Base-by-base conservation (phyloP, 2,329 filamentous ascomycete species). In the Exophiala sp. region DNA sequence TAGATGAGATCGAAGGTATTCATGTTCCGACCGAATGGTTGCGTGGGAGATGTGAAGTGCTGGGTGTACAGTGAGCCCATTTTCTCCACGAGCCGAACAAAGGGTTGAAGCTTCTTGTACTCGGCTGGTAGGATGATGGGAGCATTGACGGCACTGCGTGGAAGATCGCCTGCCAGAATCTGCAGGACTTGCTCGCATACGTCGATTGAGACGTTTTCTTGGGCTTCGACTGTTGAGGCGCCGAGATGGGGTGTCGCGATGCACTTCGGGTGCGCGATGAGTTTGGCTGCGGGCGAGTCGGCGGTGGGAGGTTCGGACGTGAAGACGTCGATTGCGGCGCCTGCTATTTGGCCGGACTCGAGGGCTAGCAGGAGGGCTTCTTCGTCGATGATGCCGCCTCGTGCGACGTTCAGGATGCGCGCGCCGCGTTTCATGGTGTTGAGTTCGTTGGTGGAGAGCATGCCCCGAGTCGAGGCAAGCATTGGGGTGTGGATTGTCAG, bases 151-250 rank as follows among this genome's bases (percentile, higher is more conserved):
- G 88, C 88, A 16, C 80, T 83, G 1, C 87, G 87, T 0, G 89
- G 88, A 1, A 91, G 76, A 0, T 86, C 85, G 2, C 88, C 88
- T 0, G 78, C 76, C 2, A 94, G 75, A 39, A 92, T 89, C 54
- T 85, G 80, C 0, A 88, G 77, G 10, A 91, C 87, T 70, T 94
- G 88, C 33, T 86, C 85, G 69, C 88, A 92, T 7, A 92, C 89
- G 63, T 92, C 89, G 58, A 91, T 81, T 1, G 86, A 88, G 3
- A 91, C 88, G 57, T 91, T 91, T 65, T 92, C 88, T 68, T 94
- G 88, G 0, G 89, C 89, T 75, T 94, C 89, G 33, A 87, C 79
- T 0, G 89, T 94, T 0, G 85, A 89, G 0, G 89, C 89, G 6
- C 88, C 88, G 0, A 94, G 76, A 68, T 94, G 89, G 1, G 89